phyloP scores from a whole-genome alignment of 441 rosid species.

The Codiaeum variegatum region DNA sequence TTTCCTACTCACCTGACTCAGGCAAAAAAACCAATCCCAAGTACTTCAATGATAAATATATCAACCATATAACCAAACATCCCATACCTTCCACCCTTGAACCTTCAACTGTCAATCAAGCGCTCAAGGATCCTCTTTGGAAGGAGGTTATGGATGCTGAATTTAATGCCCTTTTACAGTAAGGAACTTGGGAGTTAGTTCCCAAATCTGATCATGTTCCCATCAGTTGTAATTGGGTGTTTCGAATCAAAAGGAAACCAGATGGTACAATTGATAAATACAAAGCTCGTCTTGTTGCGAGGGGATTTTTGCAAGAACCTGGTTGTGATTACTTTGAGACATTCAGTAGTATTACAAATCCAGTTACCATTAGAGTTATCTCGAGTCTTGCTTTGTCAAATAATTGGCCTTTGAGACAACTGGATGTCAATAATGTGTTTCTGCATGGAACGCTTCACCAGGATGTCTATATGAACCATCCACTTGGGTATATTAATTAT shows the following conservation, averaged over 20 bases:
- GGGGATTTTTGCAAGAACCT: neutral
- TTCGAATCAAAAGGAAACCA: neutral
- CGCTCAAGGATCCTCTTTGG: neutral
- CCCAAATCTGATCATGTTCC: neutral
- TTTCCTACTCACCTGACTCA: neutral
- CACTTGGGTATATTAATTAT: neutral
- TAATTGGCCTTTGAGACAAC: neutral
- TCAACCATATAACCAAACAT: neutral
- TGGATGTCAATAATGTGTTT: neutral
- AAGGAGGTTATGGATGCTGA: neutral
- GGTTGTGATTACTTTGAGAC: neutral
- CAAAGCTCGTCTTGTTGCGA: neutral
- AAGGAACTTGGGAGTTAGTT: slow-evolving; percentile 6
- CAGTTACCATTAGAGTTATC: neutral
- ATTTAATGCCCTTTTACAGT: neutral
- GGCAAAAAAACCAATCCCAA: neutral
- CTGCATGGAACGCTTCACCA: neutral
- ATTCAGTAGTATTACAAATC: neutral
- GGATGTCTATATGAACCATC: neutral
- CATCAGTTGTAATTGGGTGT: slow-evolving; percentile 4
- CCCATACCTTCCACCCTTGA: neutral
- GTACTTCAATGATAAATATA: neutral
- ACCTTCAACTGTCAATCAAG: neutral
- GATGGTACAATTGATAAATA: slow-evolving; percentile 1
- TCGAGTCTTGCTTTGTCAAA: neutral